These are phyloP conservation scores for Globisporangium parvum DNA, from an alignment of 352 stramenopile species.

Conservation along the genomic window DNA sequence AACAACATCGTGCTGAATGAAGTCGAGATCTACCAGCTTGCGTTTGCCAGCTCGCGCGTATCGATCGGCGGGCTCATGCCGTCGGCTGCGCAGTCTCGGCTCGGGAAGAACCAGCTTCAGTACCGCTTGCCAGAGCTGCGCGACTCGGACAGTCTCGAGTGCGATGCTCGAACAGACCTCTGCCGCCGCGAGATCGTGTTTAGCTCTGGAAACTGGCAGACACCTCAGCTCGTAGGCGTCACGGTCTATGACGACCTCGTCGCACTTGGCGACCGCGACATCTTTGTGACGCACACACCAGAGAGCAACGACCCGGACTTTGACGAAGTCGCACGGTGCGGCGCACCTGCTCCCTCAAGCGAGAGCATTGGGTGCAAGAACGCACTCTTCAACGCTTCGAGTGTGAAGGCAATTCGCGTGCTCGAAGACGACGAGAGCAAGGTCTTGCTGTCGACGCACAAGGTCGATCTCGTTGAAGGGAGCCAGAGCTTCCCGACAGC, in stretches of 20 bases:
- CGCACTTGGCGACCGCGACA: slow-evolving; percentile 38
- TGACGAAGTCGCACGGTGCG: slow-evolving; percentile 26
- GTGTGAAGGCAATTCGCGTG: slow-evolving; percentile 41
- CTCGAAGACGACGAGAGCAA: slow-evolving; percentile 63
- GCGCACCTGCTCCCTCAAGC: neutral
- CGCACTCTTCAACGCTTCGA: slow-evolving; percentile 38
- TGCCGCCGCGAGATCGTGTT: slow-evolving; percentile 59
- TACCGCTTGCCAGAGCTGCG: slow-evolving; percentile 19
- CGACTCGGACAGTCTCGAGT: slow-evolving; percentile 19
- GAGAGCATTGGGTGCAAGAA: slow-evolving; percentile 19
- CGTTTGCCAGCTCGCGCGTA: slow-evolving; percentile 42
- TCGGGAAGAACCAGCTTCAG: slow-evolving; percentile 41
- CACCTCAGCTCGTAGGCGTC: slow-evolving; percentile 29
- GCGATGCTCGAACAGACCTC: slow-evolving; percentile 26
- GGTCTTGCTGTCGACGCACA: slow-evolving; percentile 40
- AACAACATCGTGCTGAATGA: slow-evolving; percentile 58
- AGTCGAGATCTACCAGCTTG: slow-evolving; percentile 57
- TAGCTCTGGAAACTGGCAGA: slow-evolving; percentile 47
- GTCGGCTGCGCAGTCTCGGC: slow-evolving; percentile 22
- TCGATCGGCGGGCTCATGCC: slow-evolving; percentile 51
- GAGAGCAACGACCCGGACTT: slow-evolving; percentile 45
- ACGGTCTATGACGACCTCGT: slow-evolving; percentile 44
- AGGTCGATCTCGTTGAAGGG: slow-evolving; percentile 44
- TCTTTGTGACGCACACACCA: slow-evolving; percentile 39
- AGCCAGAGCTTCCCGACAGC: slow-evolving; percentile 39